A percentile compares a stretch with the other conserved stretches of the same genome.
These are phyloP conservation scores for Termitomyces sp. DNA, from an alignment of 768 basidiomycete species.

Conservation along the genomic window DNA sequence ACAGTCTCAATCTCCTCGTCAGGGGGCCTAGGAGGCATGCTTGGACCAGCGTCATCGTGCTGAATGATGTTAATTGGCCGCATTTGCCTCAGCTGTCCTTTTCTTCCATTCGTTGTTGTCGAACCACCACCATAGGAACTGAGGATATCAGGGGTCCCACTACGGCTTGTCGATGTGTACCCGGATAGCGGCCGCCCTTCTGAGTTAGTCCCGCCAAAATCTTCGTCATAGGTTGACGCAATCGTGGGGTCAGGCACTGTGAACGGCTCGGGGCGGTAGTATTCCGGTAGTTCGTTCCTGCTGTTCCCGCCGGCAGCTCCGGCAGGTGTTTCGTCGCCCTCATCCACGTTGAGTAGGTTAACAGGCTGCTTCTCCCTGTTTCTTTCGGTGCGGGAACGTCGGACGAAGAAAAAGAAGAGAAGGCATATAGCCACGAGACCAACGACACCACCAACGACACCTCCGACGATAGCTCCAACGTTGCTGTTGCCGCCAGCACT, in stretches of 20 bases:
- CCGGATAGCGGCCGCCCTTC: slow-evolving; percentile 32
- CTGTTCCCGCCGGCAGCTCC: slow-evolving; percentile 9
- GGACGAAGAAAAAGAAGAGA: slow-evolving; percentile 17
- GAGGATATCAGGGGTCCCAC: slow-evolving; percentile 39
- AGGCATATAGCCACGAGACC: slow-evolving; percentile 15
- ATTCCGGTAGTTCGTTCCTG: slow-evolving; percentile 55
- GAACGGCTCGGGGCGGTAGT: slow-evolving; percentile 73
- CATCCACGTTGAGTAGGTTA: slow-evolving; percentile 60
- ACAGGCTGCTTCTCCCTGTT: slow-evolving; percentile 53
- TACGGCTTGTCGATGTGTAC: slow-evolving; percentile 34
- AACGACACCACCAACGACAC: slow-evolving; percentile 20
- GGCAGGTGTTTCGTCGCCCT: slow-evolving; percentile 39
- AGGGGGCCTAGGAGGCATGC: slow-evolving; percentile 20
- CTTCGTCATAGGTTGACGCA: slow-evolving; percentile 19
- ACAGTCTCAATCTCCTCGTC: slow-evolving; percentile 59
- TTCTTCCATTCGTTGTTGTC: slow-evolving; percentile 28
- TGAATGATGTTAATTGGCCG: slow-evolving; percentile 77
- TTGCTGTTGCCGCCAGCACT: slow-evolving; percentile 28
- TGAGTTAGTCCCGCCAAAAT: slow-evolving; percentile 17
- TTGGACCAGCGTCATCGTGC: slow-evolving; percentile 78
- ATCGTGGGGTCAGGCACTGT: slow-evolving; percentile 59
- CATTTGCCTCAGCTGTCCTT: slow-evolving; percentile 45
- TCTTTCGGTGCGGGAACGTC: slow-evolving; percentile 21
- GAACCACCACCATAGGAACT: slow-evolving; percentile 18
- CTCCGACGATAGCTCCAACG: slow-evolving; percentile 23